Percentiles rank a stretch among this genome's conserved stretches.
phyloP scores from a whole-genome alignment of 441 rosid genomes.

The Pelargonium myrrhifolium region DNA sequence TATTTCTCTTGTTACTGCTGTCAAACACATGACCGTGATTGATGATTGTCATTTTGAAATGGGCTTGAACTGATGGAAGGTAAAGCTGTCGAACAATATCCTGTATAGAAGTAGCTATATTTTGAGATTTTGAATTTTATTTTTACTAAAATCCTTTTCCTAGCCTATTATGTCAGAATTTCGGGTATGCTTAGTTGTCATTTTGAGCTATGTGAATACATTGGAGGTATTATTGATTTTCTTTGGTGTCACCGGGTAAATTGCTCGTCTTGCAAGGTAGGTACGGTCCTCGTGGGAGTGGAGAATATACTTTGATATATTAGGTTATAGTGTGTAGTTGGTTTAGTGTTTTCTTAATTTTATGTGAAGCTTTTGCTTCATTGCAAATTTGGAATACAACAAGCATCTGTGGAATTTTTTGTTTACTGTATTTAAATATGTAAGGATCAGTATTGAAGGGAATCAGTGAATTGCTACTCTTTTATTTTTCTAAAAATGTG shows the following conservation, averaged over 20 bases:
- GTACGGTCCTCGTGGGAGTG: not conserved
- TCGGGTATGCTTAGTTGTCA: not conserved
- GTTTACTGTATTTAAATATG: not conserved
- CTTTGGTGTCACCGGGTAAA: not conserved
- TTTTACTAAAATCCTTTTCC: not conserved
- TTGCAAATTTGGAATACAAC: too few species aligned
- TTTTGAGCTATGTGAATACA: not conserved
- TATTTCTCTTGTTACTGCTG: too few species aligned
- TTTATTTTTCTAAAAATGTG: not conserved
- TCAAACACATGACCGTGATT: too few species aligned
- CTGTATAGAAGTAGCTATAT: too few species aligned
- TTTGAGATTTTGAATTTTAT: too few species aligned
- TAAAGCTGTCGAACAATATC: too few species aligned
- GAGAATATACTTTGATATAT: not conserved
- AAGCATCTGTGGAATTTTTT: not conserved
- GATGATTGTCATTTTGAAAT: too few species aligned
- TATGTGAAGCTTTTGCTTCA: not conserved
- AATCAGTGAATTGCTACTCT: slow-evolving; percentile 1
- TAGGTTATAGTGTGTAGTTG: too few species aligned
- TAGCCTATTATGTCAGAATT: not conserved
- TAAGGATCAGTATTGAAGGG: not conserved
- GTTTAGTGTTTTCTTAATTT: not conserved
- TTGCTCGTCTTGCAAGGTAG: not conserved
- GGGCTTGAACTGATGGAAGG: too few species aligned
- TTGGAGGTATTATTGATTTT: not conserved